A percentile compares a stretch with the other conserved stretches of the same genome.
phyloP scores from a whole-genome alignment of 768 basidiomycete genomes.

The Coprinellus micaceus region DNA sequence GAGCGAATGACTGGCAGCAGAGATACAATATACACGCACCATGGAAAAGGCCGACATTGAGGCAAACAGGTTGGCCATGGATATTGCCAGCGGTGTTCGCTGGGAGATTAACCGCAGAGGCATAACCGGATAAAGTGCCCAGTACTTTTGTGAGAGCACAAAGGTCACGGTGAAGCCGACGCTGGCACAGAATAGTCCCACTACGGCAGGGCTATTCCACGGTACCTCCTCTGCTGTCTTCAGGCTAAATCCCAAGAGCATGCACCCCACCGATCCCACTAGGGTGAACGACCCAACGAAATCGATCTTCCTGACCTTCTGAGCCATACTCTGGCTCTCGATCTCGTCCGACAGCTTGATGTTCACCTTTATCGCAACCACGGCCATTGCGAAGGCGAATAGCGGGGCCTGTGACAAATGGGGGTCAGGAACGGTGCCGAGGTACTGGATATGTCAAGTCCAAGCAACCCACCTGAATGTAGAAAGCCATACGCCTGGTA shows the following conservation, averaged over 20 bases:
- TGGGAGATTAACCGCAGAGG: constrained; percentile 75
- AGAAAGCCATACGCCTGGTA: constrained; percentile 79
- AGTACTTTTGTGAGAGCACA: constrained; percentile 72
- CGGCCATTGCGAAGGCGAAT: constrained; percentile 61
- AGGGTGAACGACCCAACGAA: constrained; percentile 80
- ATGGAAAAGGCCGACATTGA: constrained; percentile 80
- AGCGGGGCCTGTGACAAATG: constrained; percentile 60
- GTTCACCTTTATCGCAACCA: constrained; percentile 76
- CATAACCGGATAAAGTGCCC: constrained; percentile 85
- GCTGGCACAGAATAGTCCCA: constrained; percentile 59
- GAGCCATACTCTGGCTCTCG: constrained; percentile 50
- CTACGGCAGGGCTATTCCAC: constrained; percentile 73
- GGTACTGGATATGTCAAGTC: constrained; percentile 1
- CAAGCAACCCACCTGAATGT: constrained; percentile 60
- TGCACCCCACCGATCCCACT: constrained; percentile 61
- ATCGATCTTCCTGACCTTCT: constrained; percentile 79
- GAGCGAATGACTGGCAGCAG: constrained; percentile 18
- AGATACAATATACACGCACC: constrained; percentile 37
- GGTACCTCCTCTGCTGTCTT: constrained; percentile 75
- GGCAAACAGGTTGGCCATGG: constrained; percentile 72
- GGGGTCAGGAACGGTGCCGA: constrained; percentile 9
- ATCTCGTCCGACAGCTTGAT: constrained; percentile 69
- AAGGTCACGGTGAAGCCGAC: constrained; percentile 55
- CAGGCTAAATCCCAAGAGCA: constrained; percentile 73
- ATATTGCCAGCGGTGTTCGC: constrained; percentile 79